Base-by-base conservation (phyloP, 1,284 basidiomycete genomes). In the Rhodotorula sp. region DNA sequence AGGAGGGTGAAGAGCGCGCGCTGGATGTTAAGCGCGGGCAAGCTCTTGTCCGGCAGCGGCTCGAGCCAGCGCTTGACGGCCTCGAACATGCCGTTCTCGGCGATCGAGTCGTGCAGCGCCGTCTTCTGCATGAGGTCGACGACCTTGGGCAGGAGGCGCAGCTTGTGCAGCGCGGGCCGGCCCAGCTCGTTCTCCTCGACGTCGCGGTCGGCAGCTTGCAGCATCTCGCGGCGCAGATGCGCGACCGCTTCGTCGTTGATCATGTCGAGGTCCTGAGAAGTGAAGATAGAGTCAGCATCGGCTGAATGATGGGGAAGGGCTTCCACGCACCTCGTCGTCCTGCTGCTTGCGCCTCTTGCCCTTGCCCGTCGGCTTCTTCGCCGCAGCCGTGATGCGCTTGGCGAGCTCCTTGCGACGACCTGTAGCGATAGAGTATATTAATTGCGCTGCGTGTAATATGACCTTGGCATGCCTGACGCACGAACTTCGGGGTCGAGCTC, bases 1-100 rank as follows among this genome's bases (percentile, higher is more conserved):
- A 99, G 84, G 64, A 90, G 87, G 55, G 89, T 86, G 82, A 99
- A 95, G 76, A 99, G 89, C 67, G 95, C 91, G 65, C 89, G 89
- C 80, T 98, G 96, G 79, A 99, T 97, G 81, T 96, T 97, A 65
- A 98, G 87, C 4, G 93, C 93, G 0, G 97, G 96, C 9, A 99
- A 87, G 3, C 93, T 95, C 63, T 87, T 88, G 83, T 97, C 94
- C 0, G 91, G 91, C 16, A 98, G 87, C 1, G 97, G 96, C 79
- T 99, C 96, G 7, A 99, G 88, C 93, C 94, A 99, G 53, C 88
- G 85, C 67, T 88, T 87, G 67, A 99, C 93, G 7, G 90, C 93
- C 78, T 94, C 92, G 44, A 99, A 86, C 49, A 98, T 85, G 75
- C 96, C 95, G 81, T 95, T 95, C 83, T 99, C 97, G 71, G 95